phyloP scores from a whole-genome alignment of 1,284 basidiomycete species.

The Fomitopsis schrenkii region DNA sequence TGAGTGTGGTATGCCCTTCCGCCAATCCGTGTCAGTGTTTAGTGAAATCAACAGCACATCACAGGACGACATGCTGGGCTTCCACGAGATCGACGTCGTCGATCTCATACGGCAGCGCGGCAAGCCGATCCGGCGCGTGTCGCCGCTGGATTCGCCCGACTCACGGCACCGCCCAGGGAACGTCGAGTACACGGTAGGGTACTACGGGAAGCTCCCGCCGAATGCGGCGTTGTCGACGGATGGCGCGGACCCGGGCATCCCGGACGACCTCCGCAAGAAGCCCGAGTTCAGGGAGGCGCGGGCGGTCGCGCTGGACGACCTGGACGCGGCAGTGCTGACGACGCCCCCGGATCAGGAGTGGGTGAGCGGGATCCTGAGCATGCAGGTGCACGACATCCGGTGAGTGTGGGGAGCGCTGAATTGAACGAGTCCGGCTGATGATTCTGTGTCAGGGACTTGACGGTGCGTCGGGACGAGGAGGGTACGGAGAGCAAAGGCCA shows the following conservation, averaged over 20 bases:
- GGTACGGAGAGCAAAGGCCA: slow-evolving; percentile 48
- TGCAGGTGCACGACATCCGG: slow-evolving; percentile 52
- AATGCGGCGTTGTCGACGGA: slow-evolving; percentile 39
- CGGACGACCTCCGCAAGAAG: slow-evolving; percentile 27
- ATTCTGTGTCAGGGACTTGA: slow-evolving; percentile 15
- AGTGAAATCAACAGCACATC: background rate
- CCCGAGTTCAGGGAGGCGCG: slow-evolving; percentile 29
- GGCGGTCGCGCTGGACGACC: slow-evolving; percentile 28
- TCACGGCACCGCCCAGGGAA: slow-evolving; percentile 23
- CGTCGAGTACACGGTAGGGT: slow-evolving; percentile 51
- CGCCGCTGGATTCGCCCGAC: slow-evolving; percentile 26
- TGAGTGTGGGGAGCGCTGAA: background rate
- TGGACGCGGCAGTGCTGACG: slow-evolving; percentile 46
- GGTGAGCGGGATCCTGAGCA: slow-evolving; percentile 54
- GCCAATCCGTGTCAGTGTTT: background rate
- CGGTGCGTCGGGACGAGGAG: slow-evolving; percentile 26
- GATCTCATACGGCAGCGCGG: slow-evolving; percentile 29
- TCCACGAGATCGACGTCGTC: slow-evolving; percentile 27
- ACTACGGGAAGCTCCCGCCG: slow-evolving; percentile 59
- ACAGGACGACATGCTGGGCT: slow-evolving; percentile 34
- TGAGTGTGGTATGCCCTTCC: slow-evolving; percentile 32
- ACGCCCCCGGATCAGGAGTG: slow-evolving; percentile 58
- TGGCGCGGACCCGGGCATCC: slow-evolving; percentile 32
- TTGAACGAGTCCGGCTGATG: background rate
- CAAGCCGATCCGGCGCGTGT: slow-evolving; percentile 25